These are phyloP conservation scores for Colletotrichum sp. DNA, from an alignment of 2,329 filamentous ascomycete species.

Conservation along the genomic window DNA sequence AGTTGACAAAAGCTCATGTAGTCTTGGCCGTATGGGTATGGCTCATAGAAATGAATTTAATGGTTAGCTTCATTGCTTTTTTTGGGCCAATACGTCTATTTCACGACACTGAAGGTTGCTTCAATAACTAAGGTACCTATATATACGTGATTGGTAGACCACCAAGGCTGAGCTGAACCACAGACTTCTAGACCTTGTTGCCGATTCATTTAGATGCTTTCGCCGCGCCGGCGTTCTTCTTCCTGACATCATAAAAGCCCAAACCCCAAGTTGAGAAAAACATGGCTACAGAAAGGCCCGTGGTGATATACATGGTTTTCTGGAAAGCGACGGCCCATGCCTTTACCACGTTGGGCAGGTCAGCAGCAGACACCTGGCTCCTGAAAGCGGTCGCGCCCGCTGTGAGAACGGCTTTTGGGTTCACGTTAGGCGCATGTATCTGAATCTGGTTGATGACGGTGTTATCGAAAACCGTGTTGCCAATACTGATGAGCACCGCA, in stretches of 20 bases:
- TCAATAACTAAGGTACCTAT: background rate
- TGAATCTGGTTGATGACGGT: background rate
- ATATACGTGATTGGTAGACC: background rate
- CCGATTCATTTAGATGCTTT: background rate
- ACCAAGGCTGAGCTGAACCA: background rate
- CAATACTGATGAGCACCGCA: constrained; percentile 48
- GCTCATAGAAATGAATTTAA: too few relatives aligned
- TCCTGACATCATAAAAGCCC: constrained; percentile 50
- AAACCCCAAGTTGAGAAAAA: constrained; percentile 47
- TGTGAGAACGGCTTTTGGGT: constrained; percentile 36
- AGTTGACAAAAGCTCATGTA: too few relatives aligned
- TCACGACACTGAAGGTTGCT: background rate
- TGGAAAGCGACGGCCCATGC: constrained; percentile 43
- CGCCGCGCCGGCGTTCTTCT: constrained; percentile 26
- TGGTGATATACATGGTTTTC: constrained; percentile 31
- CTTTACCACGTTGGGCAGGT: constrained; percentile 38
- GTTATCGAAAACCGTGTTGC: constrained; percentile 22
- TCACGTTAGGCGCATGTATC: constrained; percentile 31
- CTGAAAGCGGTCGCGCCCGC: constrained; percentile 47
- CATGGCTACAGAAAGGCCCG: constrained; percentile 31
- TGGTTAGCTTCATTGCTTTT: background rate
- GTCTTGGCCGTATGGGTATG: too few relatives aligned
- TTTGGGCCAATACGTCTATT: background rate
- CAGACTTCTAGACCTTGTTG: background rate
- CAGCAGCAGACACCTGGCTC: constrained; percentile 29